phyloP scores from a whole-genome alignment of 768 basidiomycete genomes.

The Mycena rebaudengoi region DNA sequence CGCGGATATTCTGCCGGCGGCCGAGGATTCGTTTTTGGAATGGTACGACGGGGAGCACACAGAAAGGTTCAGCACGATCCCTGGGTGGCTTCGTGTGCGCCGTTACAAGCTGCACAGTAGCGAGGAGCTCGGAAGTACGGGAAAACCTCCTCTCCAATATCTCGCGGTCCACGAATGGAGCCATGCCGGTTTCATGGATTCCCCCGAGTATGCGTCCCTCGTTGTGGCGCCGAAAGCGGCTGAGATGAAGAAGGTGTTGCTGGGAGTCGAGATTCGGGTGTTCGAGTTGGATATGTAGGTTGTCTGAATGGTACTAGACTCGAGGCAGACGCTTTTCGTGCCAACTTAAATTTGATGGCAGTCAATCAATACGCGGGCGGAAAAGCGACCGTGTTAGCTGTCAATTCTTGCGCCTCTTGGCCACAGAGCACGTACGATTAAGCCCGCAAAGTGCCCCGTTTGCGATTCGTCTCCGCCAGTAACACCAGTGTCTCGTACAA shows the following conservation, averaged over 20 bases:
- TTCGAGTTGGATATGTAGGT: not conserved
- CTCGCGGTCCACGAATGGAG: slow-evolving; percentile 25
- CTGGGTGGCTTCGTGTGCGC: slow-evolving; percentile 41
- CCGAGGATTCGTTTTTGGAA: slow-evolving; percentile 36
- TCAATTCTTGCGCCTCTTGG: too few relatives aligned
- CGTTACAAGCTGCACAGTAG: slow-evolving; percentile 31
- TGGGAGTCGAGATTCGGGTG: not conserved
- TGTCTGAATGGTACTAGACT: too few relatives aligned
- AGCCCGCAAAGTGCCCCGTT: slow-evolving; percentile 35
- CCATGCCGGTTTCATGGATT: not conserved
- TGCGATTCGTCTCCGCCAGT: slow-evolving; percentile 29
- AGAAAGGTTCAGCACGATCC: slow-evolving; percentile 32
- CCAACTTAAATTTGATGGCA: too few relatives aligned
- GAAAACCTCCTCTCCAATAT: slow-evolving; percentile 3
- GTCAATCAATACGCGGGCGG: too few relatives aligned
- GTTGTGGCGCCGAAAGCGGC: not conserved
- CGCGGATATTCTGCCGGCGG: slow-evolving; percentile 19
- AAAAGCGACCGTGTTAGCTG: too few relatives aligned
- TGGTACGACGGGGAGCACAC: slow-evolving; percentile 45
- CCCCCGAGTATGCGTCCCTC: not conserved
- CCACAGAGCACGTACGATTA: slow-evolving; percentile 32
- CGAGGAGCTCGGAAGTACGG: not conserved
- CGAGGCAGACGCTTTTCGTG: too few relatives aligned
- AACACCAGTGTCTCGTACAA: slow-evolving; percentile 31
- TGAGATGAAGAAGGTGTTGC: not conserved